Evolutionary conservation across 305 asterid species (phyloP).

Genomic region (Solanum aculeatissimum): DNA sequence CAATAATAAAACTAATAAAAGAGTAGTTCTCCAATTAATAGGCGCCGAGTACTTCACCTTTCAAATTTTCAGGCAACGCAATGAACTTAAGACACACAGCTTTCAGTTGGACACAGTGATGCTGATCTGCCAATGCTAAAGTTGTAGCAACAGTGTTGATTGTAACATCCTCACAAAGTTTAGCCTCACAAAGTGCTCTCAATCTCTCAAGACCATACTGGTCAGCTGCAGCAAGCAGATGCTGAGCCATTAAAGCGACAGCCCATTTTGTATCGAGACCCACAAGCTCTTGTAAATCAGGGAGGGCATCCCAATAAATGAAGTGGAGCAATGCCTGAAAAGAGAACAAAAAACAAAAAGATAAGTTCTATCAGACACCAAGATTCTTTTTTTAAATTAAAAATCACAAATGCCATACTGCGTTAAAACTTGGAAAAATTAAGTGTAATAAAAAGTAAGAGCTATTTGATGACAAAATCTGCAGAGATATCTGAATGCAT

Average conservation of each 20-base stretch:
- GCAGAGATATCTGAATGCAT: not conserved
- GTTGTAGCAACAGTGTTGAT: constrained; percentile 21
- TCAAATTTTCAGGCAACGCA: constrained; percentile 9
- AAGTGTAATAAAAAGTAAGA: not conserved
- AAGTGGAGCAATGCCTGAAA: constrained; percentile 17
- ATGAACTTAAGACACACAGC: constrained; percentile 15
- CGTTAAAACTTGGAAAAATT: not conserved
- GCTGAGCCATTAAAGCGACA: constrained; percentile 14
- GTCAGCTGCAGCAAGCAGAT: constrained; percentile 16
- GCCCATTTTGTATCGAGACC: constrained; percentile 16
- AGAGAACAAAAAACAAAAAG: not conserved
- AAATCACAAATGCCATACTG: not conserved
- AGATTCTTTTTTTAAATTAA: not conserved
- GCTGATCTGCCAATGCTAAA: constrained; percentile 18
- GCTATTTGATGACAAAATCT: not conserved
- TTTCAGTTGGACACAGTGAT: constrained; percentile 16
- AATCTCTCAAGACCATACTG: constrained; percentile 15
- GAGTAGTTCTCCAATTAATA: not conserved
- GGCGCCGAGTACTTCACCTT: constrained; percentile 1
- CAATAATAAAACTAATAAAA: not conserved
- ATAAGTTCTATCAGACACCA: not conserved
- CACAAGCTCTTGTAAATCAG: constrained; percentile 15
- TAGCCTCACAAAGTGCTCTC: constrained; percentile 12
- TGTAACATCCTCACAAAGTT: constrained; percentile 7
- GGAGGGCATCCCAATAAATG: constrained; percentile 17